Base-by-base conservation (phyloP, 805 yeast genomes). In the Saturnispora dispora region DNA sequence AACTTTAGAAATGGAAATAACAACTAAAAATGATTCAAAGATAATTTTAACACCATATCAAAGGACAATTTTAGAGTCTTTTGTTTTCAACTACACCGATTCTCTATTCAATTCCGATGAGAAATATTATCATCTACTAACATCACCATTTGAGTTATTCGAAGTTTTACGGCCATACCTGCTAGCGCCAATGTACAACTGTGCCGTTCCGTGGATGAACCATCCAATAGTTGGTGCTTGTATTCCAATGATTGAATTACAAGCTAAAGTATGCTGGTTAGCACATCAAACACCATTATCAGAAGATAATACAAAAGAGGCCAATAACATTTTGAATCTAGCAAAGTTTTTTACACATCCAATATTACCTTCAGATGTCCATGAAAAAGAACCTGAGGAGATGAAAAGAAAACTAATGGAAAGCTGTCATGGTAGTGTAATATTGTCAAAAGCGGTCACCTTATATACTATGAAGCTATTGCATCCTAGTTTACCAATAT, bases 1-100 rank as follows among this genome's bases (percentile, higher is more conserved):
- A n/a, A 25, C 33, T 39, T 22, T 50, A 23, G 43, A 50, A 25
- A 22, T 37, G 18, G 45, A 23, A 13, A 15, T 50, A 17, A 39
- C 35, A 6, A 39, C 17, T 7, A 37, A 15, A 22, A 33, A 41
- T 9, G n/a, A 33, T 13, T 9, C 25, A 2, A 20, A 22, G n/a
- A 5, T 32, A 9, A 22, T 23, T 4, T 11, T 53, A 20, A 23
- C 39, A 17, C 59, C 63, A 1, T 54, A 52, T 37, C 72, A 70
- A 52, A 60, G 73, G 45, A 71, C 72, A 57, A 64, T 72, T 45
- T 51, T 72, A 22, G 79, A 75, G 48, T 72, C 76, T 37, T 74
- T 74, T 53, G 55, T 72, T 2, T 75, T 69, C 62, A 74, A 75
- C 54, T 75, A 70, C 55, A 62, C 72, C 3, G 65, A 65, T 3